Percentiles rank a stretch among this genome's conserved stretches.
Conservation (phyloP, 2,329 filamentous ascomycete species). For the Paracorniculantispora psalliotae region DNA sequence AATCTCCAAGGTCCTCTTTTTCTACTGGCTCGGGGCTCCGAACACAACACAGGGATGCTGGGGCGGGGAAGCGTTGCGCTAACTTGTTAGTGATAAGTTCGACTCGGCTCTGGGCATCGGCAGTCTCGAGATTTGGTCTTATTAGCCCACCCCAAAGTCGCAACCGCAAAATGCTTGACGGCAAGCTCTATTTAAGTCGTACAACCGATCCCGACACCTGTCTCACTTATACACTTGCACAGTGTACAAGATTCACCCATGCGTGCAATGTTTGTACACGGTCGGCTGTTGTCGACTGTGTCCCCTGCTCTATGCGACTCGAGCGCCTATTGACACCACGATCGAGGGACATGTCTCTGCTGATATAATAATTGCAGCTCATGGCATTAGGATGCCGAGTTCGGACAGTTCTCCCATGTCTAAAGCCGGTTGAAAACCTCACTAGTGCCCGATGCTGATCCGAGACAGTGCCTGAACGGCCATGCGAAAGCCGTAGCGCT, state of each 20-base stretch:
- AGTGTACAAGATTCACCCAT: neutral
- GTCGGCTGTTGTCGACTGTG: neutral
- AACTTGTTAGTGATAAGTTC: too few relatives aligned
- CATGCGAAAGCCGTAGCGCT: neutral
- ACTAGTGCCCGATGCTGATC: neutral
- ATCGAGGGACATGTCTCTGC: neutral
- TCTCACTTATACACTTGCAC: neutral
- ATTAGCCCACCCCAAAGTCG: neutral
- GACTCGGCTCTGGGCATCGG: conserved; percentile 1
- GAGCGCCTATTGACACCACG: too few relatives aligned
- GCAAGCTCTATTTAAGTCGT: neutral
- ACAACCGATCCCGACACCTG: conserved; percentile 1
- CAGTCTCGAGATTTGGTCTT: neutral
- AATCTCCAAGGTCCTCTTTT: neutral
- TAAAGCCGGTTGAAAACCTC: too few relatives aligned
- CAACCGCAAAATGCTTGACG: neutral
- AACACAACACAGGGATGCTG: neutral
- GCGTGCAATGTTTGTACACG: neutral
- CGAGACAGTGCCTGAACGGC: neutral
- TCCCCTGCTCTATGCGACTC: neutral
- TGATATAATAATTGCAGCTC: too few relatives aligned
- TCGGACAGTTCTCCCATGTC: too few relatives aligned
- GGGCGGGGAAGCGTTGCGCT: neutral
- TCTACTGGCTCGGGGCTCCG: neutral
- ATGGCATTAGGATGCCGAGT: too few relatives aligned